Percentiles rank a stretch among this genome's conserved stretches.
Evolutionary conservation across 2,329 filamentous ascomycete genomes (phyloP).

Genomic region (Stagonosporopsis vannaccii): DNA sequence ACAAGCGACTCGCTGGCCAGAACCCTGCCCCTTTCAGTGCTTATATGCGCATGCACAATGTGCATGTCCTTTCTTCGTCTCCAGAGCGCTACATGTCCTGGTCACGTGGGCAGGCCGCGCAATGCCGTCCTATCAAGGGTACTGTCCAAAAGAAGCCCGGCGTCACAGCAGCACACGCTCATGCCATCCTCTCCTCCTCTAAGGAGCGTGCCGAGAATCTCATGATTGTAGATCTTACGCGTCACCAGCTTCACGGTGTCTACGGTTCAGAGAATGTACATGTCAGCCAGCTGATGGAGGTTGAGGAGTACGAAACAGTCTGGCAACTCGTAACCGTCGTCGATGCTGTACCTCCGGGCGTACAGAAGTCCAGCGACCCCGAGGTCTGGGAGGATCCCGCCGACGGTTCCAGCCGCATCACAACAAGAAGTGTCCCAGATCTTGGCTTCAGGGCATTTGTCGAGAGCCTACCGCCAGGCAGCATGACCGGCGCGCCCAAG

Average conservation of each 20-base stretch:
- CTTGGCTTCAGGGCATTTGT: slow-evolving; percentile 79
- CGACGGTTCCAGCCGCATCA: slow-evolving; percentile 26
- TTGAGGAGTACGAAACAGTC: slow-evolving; percentile 90
- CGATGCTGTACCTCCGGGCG: slow-evolving; percentile 62
- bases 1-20: slow-evolving; percentile 70
- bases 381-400: slow-evolving; percentile 43
- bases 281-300: slow-evolving; percentile 80
- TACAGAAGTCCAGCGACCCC: slow-evolving; percentile 34
- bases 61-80: slow-evolving; percentile 80
- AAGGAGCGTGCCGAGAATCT: slow-evolving; percentile 96
- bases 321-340: slow-evolving; percentile 92
- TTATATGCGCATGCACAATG: slow-evolving; percentile 70
- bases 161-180: slow-evolving; percentile 75
- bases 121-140: slow-evolving; percentile 95
- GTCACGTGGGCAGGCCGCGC: slow-evolving; percentile 66
- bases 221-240: slow-evolving; percentile 97
- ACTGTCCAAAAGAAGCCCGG: slow-evolving; percentile 80
- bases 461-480: slow-evolving; percentile 82
- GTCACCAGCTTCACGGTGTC: slow-evolving; percentile 89
- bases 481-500: slow-evolving; percentile 97
- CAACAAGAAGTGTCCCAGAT: slow-evolving; percentile 22
- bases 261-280: slow-evolving; percentile 75
- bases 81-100: slow-evolving; percentile 88
- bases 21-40: slow-evolving; percentile 89
- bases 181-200: slow-evolving; percentile 74